Percentiles rank a stretch among this genome's conserved stretches.
Evolutionary conservation across 2,329 filamentous ascomycete species (phyloP).

Genomic region (Rhytidhysteron rufulum): DNA sequence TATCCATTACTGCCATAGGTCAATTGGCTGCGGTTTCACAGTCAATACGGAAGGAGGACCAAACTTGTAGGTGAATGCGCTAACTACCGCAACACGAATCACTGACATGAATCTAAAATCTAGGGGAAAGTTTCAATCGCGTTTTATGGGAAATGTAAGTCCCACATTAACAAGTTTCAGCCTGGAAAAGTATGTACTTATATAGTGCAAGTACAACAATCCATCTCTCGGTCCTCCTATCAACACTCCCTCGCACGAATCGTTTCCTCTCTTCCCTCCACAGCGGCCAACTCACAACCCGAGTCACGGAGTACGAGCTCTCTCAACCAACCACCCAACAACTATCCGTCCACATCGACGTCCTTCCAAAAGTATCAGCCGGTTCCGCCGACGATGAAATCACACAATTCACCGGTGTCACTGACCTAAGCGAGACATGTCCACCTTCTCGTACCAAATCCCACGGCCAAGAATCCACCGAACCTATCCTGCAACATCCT

Average conservation of each 20-base stretch:
- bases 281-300: not conserved
- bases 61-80: not conserved
- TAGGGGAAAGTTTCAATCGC: not conserved
- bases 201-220: too few species aligned
- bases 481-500: too few species aligned
- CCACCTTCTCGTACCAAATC: not conserved
- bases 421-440: not conserved
- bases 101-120: too few species aligned
- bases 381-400: too few species aligned
- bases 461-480: not conserved
- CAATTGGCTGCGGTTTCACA: not conserved
- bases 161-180: not conserved
- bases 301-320: slow-evolving; percentile 2
- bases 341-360: not conserved
- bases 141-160: not conserved
- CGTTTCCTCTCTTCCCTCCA: slow-evolving; percentile 1
- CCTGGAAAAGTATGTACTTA: too few species aligned
- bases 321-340: not conserved
- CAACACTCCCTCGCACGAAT: slow-evolving; percentile 3
- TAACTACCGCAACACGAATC: too few species aligned
- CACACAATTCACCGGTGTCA: not conserved
- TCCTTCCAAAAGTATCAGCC: too few species aligned
- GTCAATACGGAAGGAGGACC: not conserved
- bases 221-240: not conserved
- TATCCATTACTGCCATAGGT: not conserved